These are phyloP conservation scores for Telopea speciosissima DNA, from an alignment of 177 flowering plant species.

Conservation along the genomic window DNA sequence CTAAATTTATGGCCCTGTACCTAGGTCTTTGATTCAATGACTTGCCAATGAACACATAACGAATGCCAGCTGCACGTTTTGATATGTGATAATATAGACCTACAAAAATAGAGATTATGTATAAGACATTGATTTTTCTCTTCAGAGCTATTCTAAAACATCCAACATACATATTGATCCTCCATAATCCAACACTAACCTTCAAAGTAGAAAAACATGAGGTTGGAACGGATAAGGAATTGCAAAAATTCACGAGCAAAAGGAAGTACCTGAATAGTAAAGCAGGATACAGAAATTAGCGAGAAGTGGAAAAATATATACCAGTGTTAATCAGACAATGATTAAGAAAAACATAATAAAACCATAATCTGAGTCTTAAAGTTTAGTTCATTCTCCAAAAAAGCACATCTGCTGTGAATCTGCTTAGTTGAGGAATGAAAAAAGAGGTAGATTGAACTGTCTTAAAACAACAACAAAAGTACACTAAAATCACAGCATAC, in stretches of 20 bases:
- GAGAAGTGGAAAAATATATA: no score
- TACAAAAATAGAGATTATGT: constrained; percentile 21
- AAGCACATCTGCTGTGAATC: neutral
- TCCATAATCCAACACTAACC: constrained; percentile 34
- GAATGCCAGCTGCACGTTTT: constrained; percentile 90
- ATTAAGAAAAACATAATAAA: no score
- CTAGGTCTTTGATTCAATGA: constrained; percentile 88
- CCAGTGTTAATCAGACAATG: no score
- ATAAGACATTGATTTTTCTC: neutral
- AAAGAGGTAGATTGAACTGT: neutral
- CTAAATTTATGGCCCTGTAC: constrained; percentile 22
- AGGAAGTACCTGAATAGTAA: constrained; percentile 60
- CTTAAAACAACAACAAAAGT: no score
- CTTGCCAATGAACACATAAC: constrained; percentile 89
- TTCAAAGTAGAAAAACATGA: constrained; percentile 98
- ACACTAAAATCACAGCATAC: constrained; percentile 29
- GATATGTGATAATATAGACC: constrained; percentile 94
- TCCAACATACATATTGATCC: neutral
- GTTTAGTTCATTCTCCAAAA: neutral
- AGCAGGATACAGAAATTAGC: constrained; percentile 5
- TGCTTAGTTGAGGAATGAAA: neutral
- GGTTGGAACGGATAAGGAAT: constrained; percentile 74
- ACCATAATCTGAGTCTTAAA: neutral
- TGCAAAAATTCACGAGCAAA: constrained; percentile 70
- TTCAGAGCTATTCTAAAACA: neutral